A percentile compares a stretch with the other conserved stretches of the same genome.
Conservation (phyloP, 1,284 basidiomycete genomes). For the Marasmius oreades region DNA sequence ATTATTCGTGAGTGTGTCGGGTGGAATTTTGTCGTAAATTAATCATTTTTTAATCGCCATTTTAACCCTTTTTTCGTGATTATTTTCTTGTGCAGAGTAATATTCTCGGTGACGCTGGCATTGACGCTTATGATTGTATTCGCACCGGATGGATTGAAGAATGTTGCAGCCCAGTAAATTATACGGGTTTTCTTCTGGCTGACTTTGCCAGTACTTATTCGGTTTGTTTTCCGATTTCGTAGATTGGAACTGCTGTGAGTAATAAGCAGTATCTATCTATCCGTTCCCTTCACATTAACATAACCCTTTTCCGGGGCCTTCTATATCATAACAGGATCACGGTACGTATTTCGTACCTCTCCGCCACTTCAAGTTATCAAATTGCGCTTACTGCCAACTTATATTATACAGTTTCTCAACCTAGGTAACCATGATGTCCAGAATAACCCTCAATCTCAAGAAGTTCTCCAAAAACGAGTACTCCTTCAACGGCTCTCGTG, state of each 20-base stretch:
- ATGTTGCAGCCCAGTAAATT: not conserved
- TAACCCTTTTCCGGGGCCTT: too few relatives aligned
- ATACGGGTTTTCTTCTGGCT: not conserved
- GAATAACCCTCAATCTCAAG: conserved; percentile 46
- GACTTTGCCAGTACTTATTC: conserved; percentile 5
- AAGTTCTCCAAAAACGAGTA: conserved; percentile 13
- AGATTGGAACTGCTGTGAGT: conserved; percentile 51
- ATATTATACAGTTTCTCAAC: not conserved
- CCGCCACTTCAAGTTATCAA: not conserved
- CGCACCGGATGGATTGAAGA: conserved; percentile 23
- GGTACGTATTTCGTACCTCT: not conserved
- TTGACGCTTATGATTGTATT: conserved; percentile 49
- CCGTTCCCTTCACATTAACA: too few relatives aligned
- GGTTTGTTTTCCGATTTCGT: not conserved
- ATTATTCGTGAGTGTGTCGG: conserved; percentile 41
- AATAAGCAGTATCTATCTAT: too few relatives aligned
- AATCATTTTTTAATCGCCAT: too few relatives aligned
- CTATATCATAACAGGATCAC: not conserved
- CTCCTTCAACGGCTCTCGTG: not conserved
- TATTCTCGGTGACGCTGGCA: conserved; percentile 47
- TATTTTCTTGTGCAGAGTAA: conserved; percentile 37
- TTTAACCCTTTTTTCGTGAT: not conserved
- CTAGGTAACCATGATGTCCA: conserved; percentile 51
- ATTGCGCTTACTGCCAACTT: not conserved
- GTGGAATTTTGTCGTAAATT: too few relatives aligned